Evolutionary conservation across 768 basidiomycete species (phyloP), one percentile per base, ranked within the genome.

Genomic region (Scleroderma citrinum): DNA sequence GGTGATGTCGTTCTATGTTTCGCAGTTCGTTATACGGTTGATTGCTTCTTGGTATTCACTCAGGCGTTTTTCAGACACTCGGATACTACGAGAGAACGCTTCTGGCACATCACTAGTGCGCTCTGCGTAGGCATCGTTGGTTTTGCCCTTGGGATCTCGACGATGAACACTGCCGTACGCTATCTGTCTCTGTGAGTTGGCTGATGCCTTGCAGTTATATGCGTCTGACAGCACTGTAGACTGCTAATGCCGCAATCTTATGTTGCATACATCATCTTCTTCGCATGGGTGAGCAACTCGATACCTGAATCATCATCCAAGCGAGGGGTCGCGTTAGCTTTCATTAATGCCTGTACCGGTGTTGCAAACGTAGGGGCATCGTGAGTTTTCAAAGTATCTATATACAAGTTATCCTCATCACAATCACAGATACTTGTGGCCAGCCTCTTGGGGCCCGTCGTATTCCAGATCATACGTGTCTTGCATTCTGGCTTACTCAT

Each of bases 291-390:
- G n/a, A n/a, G n/a, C n/a, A n/a, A n/a, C n/a, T n/a, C n/a, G n/a
- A n/a, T n/a, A n/a, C n/a, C n/a, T n/a, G n/a, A n/a, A n/a, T n/a
- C n/a, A n/a, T n/a, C n/a, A n/a, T n/a, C n/a, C n/a, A 46, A 91
- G 65, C 82, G 90, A 11, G 85, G 89, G 3, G 83, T 90, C n/a
- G 83, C 83, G 12, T 70, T 92, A 34, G 89, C 87, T 0, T 65
- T 85, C 48, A 79, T 90, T 58, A 89, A 91, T 63, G 79, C 82
- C 38, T 80, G 87, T 59, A 83, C 83, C 10, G 83, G 87, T 60
- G 73, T 87, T 6, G 90, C 89, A 1, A 92, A 91, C 69, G 73
- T 93, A 41, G 69, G 80, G 39, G 90, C 89, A 49, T 82, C 87
- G 70, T 91, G 71, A 68, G 78, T 77, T 29, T 58, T 49, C n/a